Conservation (phyloP, 1,139 yeast species). For the Nakaseomyces delphensis region DNA sequence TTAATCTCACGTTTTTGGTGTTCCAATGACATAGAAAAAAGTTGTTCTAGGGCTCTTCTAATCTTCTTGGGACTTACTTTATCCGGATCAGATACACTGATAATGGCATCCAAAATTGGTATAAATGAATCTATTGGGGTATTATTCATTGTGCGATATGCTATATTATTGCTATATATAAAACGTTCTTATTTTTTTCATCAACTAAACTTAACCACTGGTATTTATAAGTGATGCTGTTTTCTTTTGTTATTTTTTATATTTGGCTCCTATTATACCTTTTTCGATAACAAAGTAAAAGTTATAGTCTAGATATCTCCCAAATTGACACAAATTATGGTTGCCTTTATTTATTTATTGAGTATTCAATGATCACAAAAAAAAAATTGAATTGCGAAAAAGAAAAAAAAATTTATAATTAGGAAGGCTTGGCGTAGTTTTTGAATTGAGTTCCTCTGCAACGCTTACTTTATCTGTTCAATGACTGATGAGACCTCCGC, state of each 20-base stretch:
- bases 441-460: not conserved
- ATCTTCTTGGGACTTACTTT: conserved; percentile 65
- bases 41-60: conserved; percentile 59
- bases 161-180: not conserved
- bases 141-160: not conserved
- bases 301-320: too few relatives aligned
- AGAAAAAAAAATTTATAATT: not conserved
- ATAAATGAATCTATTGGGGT: conserved; percentile 33
- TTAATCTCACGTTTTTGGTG: conserved; percentile 51
- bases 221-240: too few relatives aligned
- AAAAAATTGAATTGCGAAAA: not conserved
- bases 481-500: too few relatives aligned
- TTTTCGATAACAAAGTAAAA: too few relatives aligned
- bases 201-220: not conserved
- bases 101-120: conserved; percentile 69
- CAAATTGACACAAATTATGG: not conserved
- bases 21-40: conserved; percentile 50
- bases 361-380: not conserved
- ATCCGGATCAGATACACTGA: conserved; percentile 65
- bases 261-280: too few relatives aligned
- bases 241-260: too few relatives aligned
- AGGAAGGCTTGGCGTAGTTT: not conserved
- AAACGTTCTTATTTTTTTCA: too few relatives aligned
- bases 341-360: not conserved
- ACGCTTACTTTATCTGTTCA: not conserved